Base-by-base conservation (phyloP, 345 rosid genomes). In the Arabis alpina region DNA sequence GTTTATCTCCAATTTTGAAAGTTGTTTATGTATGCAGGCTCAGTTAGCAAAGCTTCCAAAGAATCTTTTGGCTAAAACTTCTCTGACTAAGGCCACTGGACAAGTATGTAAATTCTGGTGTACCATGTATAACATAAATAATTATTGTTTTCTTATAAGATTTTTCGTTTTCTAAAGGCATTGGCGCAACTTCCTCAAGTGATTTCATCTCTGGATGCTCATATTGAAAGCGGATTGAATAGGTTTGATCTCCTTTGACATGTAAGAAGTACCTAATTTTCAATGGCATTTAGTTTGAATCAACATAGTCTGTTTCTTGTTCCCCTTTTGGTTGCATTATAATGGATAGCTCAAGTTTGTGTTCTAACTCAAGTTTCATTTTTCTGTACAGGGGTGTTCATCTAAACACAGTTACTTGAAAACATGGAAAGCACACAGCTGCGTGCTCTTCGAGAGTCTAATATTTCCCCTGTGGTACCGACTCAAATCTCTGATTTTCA, bases 121-220 rank as follows among this genome's bases (percentile, higher is more conserved):
- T n/a, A 54, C 39, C 13, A 61, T 67, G 19, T 42, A 4, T 2
- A 59, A 23, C 41, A 51, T 48, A 14, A 12, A 14, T 24, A 8
- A 36, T 44, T 8, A 49, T 19, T 34, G 1, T 32, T 44, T 30
- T 45, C 58, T 52, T 51, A 25, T 16, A 25, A 10, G 16, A 58
- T 42, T 50, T 10, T 2, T 1, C n/a, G 44, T 42, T 10, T 56
- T 34, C 8, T 56, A 49, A 50, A 92, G 97, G 83, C 86, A 6
- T 78, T 93, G 75, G 86, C 82, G 64, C 96, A 86, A 77, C 85
- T 93, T 88, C 97, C 98, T 72, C 83, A 52, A 47, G 93, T 82
- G 74, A 80, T 93, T 70, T 84, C 94, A 42, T 72, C 90, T 52
- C 67, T 93, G 45, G 97, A 93, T 80, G 97, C 93, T 10, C 87